These are phyloP conservation scores for Ganoderma resinaceum DNA, from an alignment of 1,284 basidiomycete species.

Conservation along the genomic window DNA sequence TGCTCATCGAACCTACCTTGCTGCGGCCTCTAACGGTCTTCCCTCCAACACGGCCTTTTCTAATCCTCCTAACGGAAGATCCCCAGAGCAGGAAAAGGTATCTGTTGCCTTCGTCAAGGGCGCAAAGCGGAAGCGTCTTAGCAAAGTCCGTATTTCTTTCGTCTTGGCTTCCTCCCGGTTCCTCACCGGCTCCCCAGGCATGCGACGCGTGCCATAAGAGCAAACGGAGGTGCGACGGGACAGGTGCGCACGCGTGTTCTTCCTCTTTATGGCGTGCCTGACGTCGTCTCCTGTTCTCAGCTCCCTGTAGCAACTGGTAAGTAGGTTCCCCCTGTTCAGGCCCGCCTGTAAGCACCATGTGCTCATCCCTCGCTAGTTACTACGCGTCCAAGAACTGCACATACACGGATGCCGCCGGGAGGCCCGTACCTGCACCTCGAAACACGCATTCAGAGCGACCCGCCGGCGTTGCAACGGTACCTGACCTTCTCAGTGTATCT, in stretches of 20 bases:
- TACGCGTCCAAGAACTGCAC: conserved; percentile 82
- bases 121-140: conserved; percentile 47
- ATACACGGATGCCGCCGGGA: conserved; percentile 81
- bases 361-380: conserved; percentile 52
- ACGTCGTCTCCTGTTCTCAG: conserved; percentile 43
- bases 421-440: conserved; percentile 74
- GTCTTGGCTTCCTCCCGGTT: conserved; percentile 5
- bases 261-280: conserved; percentile 15
- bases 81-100: conserved; percentile 25
- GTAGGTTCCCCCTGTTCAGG: too few species aligned
- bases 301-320: conserved; percentile 84
- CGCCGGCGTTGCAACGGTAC: conserved; percentile 26
- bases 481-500: conserved; percentile 13
- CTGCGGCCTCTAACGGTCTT: not conserved
- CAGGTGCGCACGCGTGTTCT: conserved; percentile 53
- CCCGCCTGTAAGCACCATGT: conserved; percentile 3
- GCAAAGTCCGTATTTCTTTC: conserved; percentile 56
- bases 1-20: not conserved
- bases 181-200: conserved; percentile 52
- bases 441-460: conserved; percentile 29
- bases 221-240: conserved; percentile 84
- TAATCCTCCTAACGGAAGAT: conserved; percentile 8
- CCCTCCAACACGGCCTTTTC: not conserved
- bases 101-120: conserved; percentile 45
- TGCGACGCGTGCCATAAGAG: conserved; percentile 85